Conservation (phyloP, 805 yeast genomes). For the Kodamaea fukazawae region DNA sequence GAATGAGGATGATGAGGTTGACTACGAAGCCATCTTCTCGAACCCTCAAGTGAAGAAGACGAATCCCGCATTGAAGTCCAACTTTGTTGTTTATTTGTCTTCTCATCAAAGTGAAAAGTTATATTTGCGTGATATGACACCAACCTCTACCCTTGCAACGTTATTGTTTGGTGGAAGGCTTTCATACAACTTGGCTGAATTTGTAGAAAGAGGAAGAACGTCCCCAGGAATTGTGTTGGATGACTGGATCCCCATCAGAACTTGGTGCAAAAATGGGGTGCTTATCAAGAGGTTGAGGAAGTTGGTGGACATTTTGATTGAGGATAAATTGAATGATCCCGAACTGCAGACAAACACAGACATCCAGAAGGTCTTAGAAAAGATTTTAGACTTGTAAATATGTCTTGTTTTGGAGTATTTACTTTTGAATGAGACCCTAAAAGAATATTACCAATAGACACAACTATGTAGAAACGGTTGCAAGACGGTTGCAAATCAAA, state of each 20-base stretch:
- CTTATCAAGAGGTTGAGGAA: slow-evolving; percentile 66
- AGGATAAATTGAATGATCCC: slow-evolving; percentile 49
- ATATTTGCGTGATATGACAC: slow-evolving; percentile 75
- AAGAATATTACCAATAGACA: too few relatives aligned
- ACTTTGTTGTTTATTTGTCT: slow-evolving; percentile 62
- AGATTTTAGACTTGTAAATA: slow-evolving; percentile 6
- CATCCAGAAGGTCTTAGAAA: slow-evolving; percentile 10
- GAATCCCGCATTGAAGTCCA: slow-evolving; percentile 39
- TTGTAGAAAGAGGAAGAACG: slow-evolving; percentile 43
- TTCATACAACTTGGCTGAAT: slow-evolving; percentile 49
- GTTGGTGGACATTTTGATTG: slow-evolving; percentile 66
- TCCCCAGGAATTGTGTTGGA: slow-evolving; percentile 86
- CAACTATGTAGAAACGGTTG: too few relatives aligned
- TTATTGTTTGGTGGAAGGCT: slow-evolving; percentile 80
- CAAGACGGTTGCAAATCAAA: too few relatives aligned
- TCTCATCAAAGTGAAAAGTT: slow-evolving; percentile 65
- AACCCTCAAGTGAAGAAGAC: slow-evolving; percentile 37
- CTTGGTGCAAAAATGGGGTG: slow-evolving; percentile 95
- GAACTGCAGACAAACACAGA: slow-evolving; percentile 9
- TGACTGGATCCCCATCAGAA: slow-evolving; percentile 83
- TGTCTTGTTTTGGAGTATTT: too few relatives aligned
- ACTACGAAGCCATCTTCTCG: slow-evolving; percentile 34
- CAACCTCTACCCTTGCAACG: slow-evolving; percentile 67
- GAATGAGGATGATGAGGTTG: slow-evolving; percentile 42
- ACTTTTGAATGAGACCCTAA: too few relatives aligned